These are phyloP conservation scores for Petrea volubilis DNA, from an alignment of 257 asterid genomes.

Conservation along the genomic window DNA sequence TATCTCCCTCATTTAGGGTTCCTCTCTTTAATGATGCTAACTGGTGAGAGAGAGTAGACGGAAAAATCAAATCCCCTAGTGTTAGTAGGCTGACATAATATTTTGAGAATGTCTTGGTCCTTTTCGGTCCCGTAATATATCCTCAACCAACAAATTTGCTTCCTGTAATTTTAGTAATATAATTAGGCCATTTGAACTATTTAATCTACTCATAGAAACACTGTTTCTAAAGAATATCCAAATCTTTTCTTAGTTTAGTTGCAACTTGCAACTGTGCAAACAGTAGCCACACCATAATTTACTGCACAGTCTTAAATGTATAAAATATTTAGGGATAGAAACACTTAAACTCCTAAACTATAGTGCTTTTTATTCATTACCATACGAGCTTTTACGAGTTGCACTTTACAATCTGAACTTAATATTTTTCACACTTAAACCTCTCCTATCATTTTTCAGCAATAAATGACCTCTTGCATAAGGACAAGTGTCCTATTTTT, in stretches of 20 bases:
- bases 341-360: too few relatives aligned
- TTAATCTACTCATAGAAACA: neutral
- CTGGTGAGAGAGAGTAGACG: slow-evolving; percentile 38
- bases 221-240: neutral
- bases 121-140: neutral
- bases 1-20: neutral
- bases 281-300: neutral
- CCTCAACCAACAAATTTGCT: slow-evolving; percentile 18
- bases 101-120: slow-evolving; percentile 22
- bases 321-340: neutral
- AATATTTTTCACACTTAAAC: too few relatives aligned
- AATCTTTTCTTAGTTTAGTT: neutral
- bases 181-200: neutral
- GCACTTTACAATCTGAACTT: too few relatives aligned
- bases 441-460: too few relatives aligned
- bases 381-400: too few relatives aligned
- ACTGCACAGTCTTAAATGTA: neutral
- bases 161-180: neutral
- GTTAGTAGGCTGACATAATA: slow-evolving; percentile 13
- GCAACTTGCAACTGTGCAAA: too few relatives aligned
- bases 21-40: slow-evolving; percentile 27
- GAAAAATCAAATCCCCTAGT: slow-evolving; percentile 19
- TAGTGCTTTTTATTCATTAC: too few relatives aligned
- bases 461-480: too few relatives aligned
- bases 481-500: too few relatives aligned